Evolutionary conservation across 108 stramenopile genomes (phyloP), one percentile per base, ranked within the genome.

Genomic region (Skeletonema tropicum): DNA sequence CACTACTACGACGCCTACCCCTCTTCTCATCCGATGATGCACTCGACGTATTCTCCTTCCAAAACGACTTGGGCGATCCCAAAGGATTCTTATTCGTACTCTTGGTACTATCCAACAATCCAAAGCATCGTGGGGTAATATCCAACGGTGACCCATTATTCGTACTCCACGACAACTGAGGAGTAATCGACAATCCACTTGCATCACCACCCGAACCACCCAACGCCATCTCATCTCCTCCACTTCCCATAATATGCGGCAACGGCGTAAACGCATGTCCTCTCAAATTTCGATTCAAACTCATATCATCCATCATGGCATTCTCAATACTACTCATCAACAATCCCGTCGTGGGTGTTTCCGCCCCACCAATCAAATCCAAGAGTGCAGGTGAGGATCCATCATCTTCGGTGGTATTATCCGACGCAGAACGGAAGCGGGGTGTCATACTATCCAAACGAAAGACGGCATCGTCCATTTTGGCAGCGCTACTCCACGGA

Each of bases 201-300:
- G 59, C 68, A 11, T 66, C 59, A n/a, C 55, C 66, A 66, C 66
- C 57, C 15, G 30, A 17, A 0, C n/a, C 30, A 0, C n/a, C 30
- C 32, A 45, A 30, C 60, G 41, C 35, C 25, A 42, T 23, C 13
- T 76, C 46, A 31, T 62, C 75, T 32, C 67, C 75, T 41, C 68
- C 75, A 17, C 63, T 69, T 42, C 85, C 79, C 29, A 64, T 57
- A 26, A 86, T 64, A 49, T 88, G 86, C 45, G 87, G 86, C 49
- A 94, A 46, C 15, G 94, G 94, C 11, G 94, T 94, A 68, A 94
- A 94, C 5, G 90, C 77, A 72, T 94, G 94, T 12, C 90, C 90
- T 3, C 91, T 75, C 32, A 94, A 80, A 66, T 94, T 89, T 21
- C 73, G 74, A 65, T 90, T 90, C 26, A 94, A 66, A 52, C 86